Base-by-base conservation (phyloP, 352 stramenopile species). In the Phytophthora cajani region DNA sequence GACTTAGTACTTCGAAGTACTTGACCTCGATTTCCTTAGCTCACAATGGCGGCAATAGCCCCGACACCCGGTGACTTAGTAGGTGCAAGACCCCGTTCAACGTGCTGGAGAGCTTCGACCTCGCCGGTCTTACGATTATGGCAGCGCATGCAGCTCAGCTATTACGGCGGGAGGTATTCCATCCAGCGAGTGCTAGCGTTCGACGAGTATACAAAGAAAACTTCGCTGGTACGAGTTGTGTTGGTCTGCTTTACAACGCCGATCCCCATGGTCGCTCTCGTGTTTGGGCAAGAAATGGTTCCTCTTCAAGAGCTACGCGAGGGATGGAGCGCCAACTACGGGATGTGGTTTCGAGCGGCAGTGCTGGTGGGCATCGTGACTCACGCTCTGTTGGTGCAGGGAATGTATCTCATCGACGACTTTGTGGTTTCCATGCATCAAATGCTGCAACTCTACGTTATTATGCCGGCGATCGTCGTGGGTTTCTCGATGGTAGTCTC, bases 71-170 rank as follows among this genome's bases (percentile, higher is more conserved):
- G 55, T 27, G 27, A 73, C 47, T 53, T 58, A 9, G 17, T 16
- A 10, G 49, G 25, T 9, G 21, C 49, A 27, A 54, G 8, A 54
- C 55, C n/a, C 19, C 27, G 19, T 5, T 25, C 1, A 17, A 40
- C 12, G 19, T 17, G n/a, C 25, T 21, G 46, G 46, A 6, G 32
- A 38, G 23, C 3, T 50, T 61, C 50, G 38, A 16, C 33, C 1
- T 30, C 33, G 9, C 40, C 32, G 25, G 2, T 61, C 16, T 27
- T 51, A 16, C 21, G 5, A 0, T 40, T 32, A 14, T 59, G 49
- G 50, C 25, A 46, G 60, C n/a, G 36, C 3, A 55, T 58, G 21
- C 67, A 74, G 36, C 33, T 74, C 9, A 70, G 61, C 44, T 66
- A 70, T 5, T 52, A 59, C 14, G 61, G 67, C 4, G 49, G 61